Base-by-base conservation (phyloP, 2,329 filamentous ascomycete species). In the Aspergillus fumigatus region DNA sequence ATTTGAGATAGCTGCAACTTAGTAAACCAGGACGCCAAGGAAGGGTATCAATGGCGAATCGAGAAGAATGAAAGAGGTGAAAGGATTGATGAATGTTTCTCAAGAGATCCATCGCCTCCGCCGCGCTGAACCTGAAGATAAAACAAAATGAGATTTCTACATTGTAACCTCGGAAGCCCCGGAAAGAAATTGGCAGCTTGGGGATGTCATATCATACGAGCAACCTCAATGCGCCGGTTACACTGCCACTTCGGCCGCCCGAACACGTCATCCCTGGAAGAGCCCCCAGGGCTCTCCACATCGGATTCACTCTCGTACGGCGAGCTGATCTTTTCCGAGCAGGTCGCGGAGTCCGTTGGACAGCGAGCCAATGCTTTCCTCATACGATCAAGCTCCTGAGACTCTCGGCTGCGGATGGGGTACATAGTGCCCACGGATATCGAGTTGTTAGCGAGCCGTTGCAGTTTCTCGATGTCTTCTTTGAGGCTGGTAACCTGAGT, bases 401-500 rank as follows among this genome's bases (percentile, higher is more conserved):
- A 70, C n/a, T 72, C 68, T 2, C 63, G 56, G 25, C 60, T 68
- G 2, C 62, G 66, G 5, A 70, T 69, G 1, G 73, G 72, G 41
- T 74, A 72, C 58, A 71, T 69, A 0, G 66, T 69, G 0, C 69
- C 67, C 21, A 66, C 54, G 25, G 69, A 63, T 54, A 72, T 70
- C 0, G 69, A 70, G 6, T 67, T 66, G n/a, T 65, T 52, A 1
- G 67, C 68, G 17, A 67, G 63, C 3, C 64, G 64, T 27, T 73
- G 70, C 5, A 77, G 62, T 19, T 70, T 67, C 29, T 71, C 67
- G 26, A 77, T 62, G 48, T 79, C 75, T 45, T 74, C 71, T 43
- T 76, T 75, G 4, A 80, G 65, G 35, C 70, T 62, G 6, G 70
- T 63, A 3, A 80, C 69, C 61, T 80, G 76, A 35, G 66, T 66